Percentiles rank a stretch among this genome's conserved stretches.
Evolutionary conservation across 106 monocot genomes (phyloP).

Genomic region (Dendrobium huoshanense): DNA sequence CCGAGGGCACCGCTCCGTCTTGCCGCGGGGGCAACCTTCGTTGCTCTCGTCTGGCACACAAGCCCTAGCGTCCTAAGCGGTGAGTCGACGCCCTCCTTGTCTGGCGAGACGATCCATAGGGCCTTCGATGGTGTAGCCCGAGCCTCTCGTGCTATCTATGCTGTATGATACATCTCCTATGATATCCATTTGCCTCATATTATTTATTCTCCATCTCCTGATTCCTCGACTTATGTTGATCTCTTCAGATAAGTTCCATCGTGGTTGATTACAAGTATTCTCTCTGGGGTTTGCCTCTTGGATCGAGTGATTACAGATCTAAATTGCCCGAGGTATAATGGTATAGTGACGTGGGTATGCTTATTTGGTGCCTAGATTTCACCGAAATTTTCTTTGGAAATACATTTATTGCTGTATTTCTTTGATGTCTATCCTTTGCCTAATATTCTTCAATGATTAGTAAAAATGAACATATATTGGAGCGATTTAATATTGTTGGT

Average conservation of each 20-base stretch:
- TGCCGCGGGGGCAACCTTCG: constrained; percentile 32
- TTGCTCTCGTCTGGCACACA: constrained; percentile 19
- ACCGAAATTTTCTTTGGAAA: neutral
- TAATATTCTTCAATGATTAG: neutral
- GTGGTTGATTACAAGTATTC: constrained; percentile 77
- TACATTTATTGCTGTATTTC: neutral
- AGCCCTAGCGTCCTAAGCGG: constrained; percentile 15
- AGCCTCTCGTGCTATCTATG: constrained; percentile 70
- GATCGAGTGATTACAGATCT: constrained; percentile 37
- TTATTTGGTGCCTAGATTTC: neutral
- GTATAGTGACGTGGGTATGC: neutral
- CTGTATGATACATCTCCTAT: constrained; percentile 23
- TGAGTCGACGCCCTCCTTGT: constrained; percentile 5
- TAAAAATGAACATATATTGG: neutral
- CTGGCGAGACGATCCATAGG: constrained; percentile 21
- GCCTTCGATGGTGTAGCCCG: constrained; percentile 48
- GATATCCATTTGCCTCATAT: neutral
- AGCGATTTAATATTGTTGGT: neutral
- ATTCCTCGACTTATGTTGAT: neutral
- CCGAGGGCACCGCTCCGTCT: constrained; percentile 28
- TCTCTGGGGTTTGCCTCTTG: constrained; percentile 32
- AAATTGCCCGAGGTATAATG: constrained; percentile 63
- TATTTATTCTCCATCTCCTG: neutral
- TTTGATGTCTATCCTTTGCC: neutral
- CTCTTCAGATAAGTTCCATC: constrained; percentile 50